Percentiles rank a stretch among this genome's conserved stretches.
phyloP scores from a whole-genome alignment of 441 rosid species.

The Oxalis stricta region DNA sequence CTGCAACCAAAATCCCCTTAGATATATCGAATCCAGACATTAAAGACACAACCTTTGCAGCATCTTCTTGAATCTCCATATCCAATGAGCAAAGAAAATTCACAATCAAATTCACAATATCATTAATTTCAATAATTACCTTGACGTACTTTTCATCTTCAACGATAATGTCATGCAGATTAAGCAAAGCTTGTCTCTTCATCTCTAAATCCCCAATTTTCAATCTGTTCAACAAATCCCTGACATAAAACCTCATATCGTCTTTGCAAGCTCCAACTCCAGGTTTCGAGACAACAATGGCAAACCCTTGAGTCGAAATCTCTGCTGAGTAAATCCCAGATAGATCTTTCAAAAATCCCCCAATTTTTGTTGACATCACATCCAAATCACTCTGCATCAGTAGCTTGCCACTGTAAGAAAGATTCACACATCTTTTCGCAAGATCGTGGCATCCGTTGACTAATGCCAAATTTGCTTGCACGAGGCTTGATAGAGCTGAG shows the following conservation, averaged over 20 bases:
- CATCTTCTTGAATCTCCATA: conserved; percentile 39
- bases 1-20: conserved; percentile 33
- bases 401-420: conserved; percentile 78
- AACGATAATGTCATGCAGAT: conserved; percentile 32
- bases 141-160: conserved; percentile 51
- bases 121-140: conserved; percentile 33
- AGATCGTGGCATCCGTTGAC: conserved; percentile 44
- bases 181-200: conserved; percentile 63
- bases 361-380: conserved; percentile 43
- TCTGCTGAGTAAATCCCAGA: conserved; percentile 56
- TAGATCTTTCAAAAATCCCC: conserved; percentile 32
- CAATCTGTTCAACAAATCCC: conserved; percentile 80
- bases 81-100: conserved; percentile 45
- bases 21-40: conserved; percentile 47
- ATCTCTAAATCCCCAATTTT: conserved; percentile 72
- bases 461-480: conserved; percentile 33
- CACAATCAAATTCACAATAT: conserved; percentile 31
- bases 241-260: conserved; percentile 65
- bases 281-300: conserved; percentile 74
- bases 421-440: conserved; percentile 57
- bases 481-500: conserved; percentile 30
- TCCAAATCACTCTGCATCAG: conserved; percentile 95
- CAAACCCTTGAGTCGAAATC: conserved; percentile 43
- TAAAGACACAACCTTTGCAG: conserved; percentile 36
- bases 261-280: conserved; percentile 43